A percentile compares a stretch with the other conserved stretches of the same genome.
phyloP scores from a whole-genome alignment of 2,329 filamentous ascomycete genomes.

The Fusarium foetens region DNA sequence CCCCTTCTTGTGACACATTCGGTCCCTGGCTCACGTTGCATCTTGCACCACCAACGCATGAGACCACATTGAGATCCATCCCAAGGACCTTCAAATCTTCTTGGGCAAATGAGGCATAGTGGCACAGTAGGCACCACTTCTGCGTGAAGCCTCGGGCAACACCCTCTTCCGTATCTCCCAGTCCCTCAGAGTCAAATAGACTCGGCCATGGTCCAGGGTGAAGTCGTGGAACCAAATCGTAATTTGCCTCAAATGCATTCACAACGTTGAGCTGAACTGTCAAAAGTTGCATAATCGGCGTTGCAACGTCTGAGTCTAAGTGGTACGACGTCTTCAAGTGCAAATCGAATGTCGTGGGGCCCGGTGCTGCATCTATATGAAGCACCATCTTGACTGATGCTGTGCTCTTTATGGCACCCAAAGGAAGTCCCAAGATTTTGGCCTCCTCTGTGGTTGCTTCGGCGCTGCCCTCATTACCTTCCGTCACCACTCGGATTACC shows the following conservation, averaged over 20 bases:
- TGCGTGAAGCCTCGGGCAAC: constrained; percentile 74
- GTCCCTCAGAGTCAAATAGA: constrained; percentile 74
- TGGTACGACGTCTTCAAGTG: constrained; percentile 81
- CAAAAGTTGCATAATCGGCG: constrained; percentile 79
- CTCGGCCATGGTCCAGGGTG: constrained; percentile 86
- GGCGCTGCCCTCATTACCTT: constrained; percentile 47
- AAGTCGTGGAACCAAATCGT: constrained; percentile 83
- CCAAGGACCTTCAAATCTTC: constrained; percentile 74
- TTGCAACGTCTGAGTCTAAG: constrained; percentile 80
- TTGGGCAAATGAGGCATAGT: constrained; percentile 79
- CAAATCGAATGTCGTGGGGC: constrained; percentile 70
- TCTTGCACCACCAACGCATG: constrained; percentile 69
- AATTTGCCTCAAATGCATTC: constrained; percentile 90
- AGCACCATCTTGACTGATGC: constrained; percentile 58
- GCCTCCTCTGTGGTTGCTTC: constrained; percentile 55
- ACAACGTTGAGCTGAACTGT: constrained; percentile 77
- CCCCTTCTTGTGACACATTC: constrained; percentile 53
- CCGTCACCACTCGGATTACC: constrained; percentile 54
- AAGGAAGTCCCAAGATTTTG: constrained; percentile 53
- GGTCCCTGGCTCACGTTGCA: constrained; percentile 61
- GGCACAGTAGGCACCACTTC: constrained; percentile 80
- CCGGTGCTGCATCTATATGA: constrained; percentile 60
- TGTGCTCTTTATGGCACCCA: constrained; percentile 61
- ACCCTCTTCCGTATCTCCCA: constrained; percentile 51
- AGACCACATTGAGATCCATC: constrained; percentile 70